Conservation (phyloP, 2,329 filamentous ascomycete genomes). For the Cryoendolithus antarcticus region DNA sequence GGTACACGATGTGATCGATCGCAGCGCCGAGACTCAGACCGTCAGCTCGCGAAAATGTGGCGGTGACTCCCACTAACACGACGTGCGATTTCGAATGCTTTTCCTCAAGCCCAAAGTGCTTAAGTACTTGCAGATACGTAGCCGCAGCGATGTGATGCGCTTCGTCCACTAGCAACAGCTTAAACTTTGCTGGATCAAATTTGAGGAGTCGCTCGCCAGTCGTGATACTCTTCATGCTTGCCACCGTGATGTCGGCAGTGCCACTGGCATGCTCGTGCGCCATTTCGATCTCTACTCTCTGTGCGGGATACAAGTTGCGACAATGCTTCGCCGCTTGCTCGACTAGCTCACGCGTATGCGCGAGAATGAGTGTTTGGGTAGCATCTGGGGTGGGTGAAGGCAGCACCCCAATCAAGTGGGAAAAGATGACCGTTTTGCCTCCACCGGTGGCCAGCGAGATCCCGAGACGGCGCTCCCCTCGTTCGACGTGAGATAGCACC, state of each 20-base stretch:
- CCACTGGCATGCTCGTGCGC: constrained; percentile 64
- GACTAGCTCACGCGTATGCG: constrained; percentile 83
- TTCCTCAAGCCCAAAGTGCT: constrained; percentile 62
- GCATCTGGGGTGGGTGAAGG: constrained; percentile 42
- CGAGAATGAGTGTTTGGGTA: constrained; percentile 76
- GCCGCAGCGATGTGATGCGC: constrained; percentile 90
- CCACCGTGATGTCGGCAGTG: constrained; percentile 80
- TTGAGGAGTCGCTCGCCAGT: constrained; percentile 68
- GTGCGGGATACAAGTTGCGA: constrained; percentile 62
- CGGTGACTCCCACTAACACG: constrained; percentile 78
- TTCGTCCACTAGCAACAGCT: constrained; percentile 87
- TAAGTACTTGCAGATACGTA: constrained; percentile 61
- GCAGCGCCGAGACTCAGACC: constrained; percentile 69
- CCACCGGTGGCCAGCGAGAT: constrained; percentile 77
- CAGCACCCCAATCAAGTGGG: constrained; percentile 77
- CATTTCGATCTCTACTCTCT: constrained; percentile 85
- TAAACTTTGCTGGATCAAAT: constrained; percentile 69
- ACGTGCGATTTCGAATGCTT: constrained; percentile 30
- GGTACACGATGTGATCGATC: constrained; percentile 93
- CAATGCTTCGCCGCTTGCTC: constrained; percentile 89
- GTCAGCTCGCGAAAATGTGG: constrained; percentile 67
- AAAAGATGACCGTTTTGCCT: constrained; percentile 93
- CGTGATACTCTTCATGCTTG: constrained; percentile 73
- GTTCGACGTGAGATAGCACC: constrained; percentile 53
- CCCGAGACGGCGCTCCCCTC: constrained; percentile 65